These are phyloP conservation scores for Coemansia sp. DNA, from an alignment of 192 early-diverging fungal species.

Conservation along the genomic window DNA sequence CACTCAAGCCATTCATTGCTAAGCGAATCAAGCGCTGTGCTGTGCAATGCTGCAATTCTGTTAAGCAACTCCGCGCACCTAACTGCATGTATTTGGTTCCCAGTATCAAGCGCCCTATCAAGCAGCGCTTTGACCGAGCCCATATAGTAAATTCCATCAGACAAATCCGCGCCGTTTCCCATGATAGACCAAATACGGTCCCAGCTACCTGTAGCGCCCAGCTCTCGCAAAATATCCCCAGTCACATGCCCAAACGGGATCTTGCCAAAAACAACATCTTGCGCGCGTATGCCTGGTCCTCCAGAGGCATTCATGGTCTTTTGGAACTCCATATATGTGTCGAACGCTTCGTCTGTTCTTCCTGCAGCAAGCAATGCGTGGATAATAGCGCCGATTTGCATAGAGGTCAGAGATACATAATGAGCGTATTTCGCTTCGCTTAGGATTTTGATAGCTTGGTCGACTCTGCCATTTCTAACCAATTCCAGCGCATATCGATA, in stretches of 20 bases:
- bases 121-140: constrained; percentile 8
- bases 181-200: constrained; percentile 30
- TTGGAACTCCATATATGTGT: constrained; percentile 16
- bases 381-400: constrained; percentile 22
- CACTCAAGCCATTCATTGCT: not conserved
- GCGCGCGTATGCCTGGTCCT: constrained; percentile 3
- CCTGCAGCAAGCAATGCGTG: constrained; percentile 14
- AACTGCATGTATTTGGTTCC: constrained; percentile 20
- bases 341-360: constrained; percentile 17
- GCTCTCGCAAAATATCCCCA: constrained; percentile 7
- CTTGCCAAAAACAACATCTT: constrained; percentile 17
- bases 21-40: not conserved
- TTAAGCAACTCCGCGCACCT: constrained; percentile 8
- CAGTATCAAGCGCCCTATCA: constrained; percentile 13
- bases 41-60: constrained; percentile 6
- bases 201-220: constrained; percentile 22
- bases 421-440: constrained; percentile 12
- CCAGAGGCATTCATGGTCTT: constrained; percentile 8
- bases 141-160: not conserved
- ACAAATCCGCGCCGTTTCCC: not conserved
- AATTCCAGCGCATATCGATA: constrained; percentile 23
- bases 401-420: constrained; percentile 2
- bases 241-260: constrained; percentile 2
- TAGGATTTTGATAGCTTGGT: constrained; percentile 15
- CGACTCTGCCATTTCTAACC: constrained; percentile 4